Conservation (phyloP, 192 early-diverging fungal species). For the Podila minutissima region DNA sequence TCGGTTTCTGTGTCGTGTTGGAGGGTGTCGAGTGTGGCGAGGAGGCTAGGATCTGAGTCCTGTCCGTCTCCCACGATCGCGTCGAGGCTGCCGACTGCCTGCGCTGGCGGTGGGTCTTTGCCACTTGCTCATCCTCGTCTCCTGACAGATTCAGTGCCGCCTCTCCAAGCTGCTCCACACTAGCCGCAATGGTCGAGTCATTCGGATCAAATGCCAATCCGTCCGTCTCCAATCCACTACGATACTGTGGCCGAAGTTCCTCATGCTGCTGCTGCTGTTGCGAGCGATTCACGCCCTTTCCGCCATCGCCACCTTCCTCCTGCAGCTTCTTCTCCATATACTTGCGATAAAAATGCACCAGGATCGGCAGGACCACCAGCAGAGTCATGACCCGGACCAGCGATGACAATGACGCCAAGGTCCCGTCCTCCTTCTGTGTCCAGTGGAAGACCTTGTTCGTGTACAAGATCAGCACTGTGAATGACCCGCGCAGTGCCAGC, state of each 20-base stretch:
- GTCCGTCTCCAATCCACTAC: neutral
- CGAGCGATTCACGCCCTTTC: constrained; percentile 4
- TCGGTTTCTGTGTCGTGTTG: neutral
- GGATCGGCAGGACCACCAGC: constrained; percentile 45
- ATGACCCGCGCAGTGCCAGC: constrained; percentile 29
- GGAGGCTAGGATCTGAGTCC: neutral
- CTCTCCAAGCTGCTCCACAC: constrained; percentile 41
- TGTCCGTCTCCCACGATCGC: constrained; percentile 11
- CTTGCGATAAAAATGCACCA: constrained; percentile 40
- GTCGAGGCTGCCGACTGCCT: constrained; percentile 18
- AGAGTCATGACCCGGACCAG: constrained; percentile 34
- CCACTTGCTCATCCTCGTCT: constrained; percentile 13
- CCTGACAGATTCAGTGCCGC: constrained; percentile 24
- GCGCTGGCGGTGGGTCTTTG: constrained; percentile 28
- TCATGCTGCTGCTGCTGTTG: constrained; percentile 2
- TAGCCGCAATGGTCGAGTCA: constrained; percentile 18
- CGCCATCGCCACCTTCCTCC: neutral
- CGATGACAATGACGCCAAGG: constrained; percentile 33
- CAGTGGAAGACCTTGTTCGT: constrained; percentile 56
- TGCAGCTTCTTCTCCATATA: neutral
- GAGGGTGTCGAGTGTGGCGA: neutral
- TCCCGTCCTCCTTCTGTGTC: constrained; percentile 57
- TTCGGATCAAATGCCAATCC: neutral
- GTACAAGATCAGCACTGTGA: constrained; percentile 51
- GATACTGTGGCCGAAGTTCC: neutral